Evolutionary conservation across 2,329 filamentous ascomycete genomes (phyloP).

Genomic region (Trichoderma hamatum): DNA sequence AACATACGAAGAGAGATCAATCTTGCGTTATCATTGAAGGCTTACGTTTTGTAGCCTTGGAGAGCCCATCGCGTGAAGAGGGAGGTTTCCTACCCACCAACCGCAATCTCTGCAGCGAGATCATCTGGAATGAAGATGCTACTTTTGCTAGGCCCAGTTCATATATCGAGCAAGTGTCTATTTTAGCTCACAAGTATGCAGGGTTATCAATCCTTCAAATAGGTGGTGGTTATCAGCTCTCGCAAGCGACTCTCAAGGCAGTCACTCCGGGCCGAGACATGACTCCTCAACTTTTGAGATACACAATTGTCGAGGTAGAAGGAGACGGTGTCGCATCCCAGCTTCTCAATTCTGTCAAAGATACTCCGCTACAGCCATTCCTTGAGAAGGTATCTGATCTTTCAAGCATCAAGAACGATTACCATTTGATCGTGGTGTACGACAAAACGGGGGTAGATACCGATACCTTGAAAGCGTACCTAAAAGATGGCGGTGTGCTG

Average conservation of each 20-base stretch:
- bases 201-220: constrained; percentile 45
- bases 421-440: constrained; percentile 41
- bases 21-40: constrained; percentile 50
- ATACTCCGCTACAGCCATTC: constrained; percentile 31
- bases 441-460: constrained; percentile 28
- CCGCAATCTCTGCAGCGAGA: constrained; percentile 52
- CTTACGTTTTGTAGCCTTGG: constrained; percentile 47
- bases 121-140: constrained; percentile 51
- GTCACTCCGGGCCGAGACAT: constrained; percentile 32
- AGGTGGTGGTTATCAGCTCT: constrained; percentile 35
- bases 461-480: constrained; percentile 30
- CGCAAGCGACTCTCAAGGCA: constrained; percentile 34
- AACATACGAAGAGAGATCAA: constrained; percentile 37
- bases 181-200: constrained; percentile 46
- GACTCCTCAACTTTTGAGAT: constrained; percentile 42
- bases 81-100: constrained; percentile 52
- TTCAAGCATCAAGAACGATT: constrained; percentile 34
- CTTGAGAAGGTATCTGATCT: constrained; percentile 37
- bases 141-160: constrained; percentile 32
- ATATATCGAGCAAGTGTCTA: constrained; percentile 36
- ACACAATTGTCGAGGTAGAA: constrained; percentile 36
- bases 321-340: constrained; percentile 15
- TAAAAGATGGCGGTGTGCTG: constrained; percentile 38
- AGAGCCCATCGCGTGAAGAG: constrained; percentile 32
- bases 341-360: constrained; percentile 27